A percentile compares a stretch with the other conserved stretches of the same genome.
These are phyloP conservation scores for Salix arbutifolia DNA, from an alignment of 345 rosid species.

Conservation along the genomic window DNA sequence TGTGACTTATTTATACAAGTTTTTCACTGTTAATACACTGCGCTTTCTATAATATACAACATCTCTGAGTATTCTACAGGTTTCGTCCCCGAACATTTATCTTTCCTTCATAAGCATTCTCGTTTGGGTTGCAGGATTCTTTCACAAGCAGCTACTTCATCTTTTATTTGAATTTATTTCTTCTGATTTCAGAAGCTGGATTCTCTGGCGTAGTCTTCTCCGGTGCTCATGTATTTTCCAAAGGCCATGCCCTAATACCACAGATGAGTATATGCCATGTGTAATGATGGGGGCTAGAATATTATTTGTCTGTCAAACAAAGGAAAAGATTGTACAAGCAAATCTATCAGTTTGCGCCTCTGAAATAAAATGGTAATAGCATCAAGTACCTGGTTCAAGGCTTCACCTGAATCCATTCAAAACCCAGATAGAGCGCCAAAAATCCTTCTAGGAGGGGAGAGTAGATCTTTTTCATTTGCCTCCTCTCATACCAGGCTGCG, in stretches of 20 bases:
- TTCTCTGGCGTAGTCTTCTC: constrained; percentile 64
- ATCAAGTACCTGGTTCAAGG: not conserved
- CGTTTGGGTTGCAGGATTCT: too few relatives aligned
- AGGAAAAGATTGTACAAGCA: not conserved
- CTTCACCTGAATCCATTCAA: constrained; percentile 88
- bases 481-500: constrained; percentile 95
- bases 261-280: constrained; percentile 82
- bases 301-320: constrained; percentile 61
- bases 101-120: not conserved
- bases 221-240: constrained; percentile 90
- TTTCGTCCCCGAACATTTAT: not conserved
- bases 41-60: not conserved
- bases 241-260: constrained; percentile 82
- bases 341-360: not conserved
- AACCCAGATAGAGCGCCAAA: constrained; percentile 84
- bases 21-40: not conserved
- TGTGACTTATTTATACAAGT: not conserved
- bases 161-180: constrained; percentile 27
- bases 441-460: constrained; percentile 94
- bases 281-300: constrained; percentile 85
- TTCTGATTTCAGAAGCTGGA: constrained; percentile 53
- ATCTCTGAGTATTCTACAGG: not conserved
- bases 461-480: constrained; percentile 95
- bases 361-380: not conserved
- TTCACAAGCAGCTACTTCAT: constrained; percentile 8